phyloP scores from a whole-genome alignment of 1,284 basidiomycete genomes.

The Malassezia vespertilionis region DNA sequence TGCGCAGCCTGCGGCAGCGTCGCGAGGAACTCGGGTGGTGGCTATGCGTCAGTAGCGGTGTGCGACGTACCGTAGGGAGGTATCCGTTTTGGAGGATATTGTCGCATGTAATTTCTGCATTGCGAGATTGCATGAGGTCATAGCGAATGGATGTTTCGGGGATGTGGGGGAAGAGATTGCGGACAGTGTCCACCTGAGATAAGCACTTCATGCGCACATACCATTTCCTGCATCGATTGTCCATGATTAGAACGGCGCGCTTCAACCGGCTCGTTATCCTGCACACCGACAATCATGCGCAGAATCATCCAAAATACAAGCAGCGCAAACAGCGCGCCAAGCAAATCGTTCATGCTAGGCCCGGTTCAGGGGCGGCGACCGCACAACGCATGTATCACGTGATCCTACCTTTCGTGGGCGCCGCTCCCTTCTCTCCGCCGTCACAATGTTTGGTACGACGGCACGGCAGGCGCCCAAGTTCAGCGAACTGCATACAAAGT shows the following conservation, averaged over 20 bases:
- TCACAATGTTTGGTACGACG: conserved; percentile 16
- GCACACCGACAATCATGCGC: conserved; percentile 25
- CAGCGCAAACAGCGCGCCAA: conserved; percentile 37
- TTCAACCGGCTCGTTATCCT: too few species aligned
- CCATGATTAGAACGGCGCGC: neutral
- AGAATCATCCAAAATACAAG: conserved; percentile 35
- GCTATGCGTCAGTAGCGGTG: neutral
- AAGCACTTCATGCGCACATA: neutral
- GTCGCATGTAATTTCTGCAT: conserved; percentile 36
- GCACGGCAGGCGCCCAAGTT: conserved; percentile 49
- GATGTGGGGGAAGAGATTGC: conserved; percentile 38
- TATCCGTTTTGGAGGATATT: conserved; percentile 35
- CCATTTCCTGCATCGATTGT: conserved; percentile 24
- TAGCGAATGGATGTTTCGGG: conserved; percentile 35
- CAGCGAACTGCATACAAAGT: conserved; percentile 65
- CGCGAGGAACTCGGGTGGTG: neutral
- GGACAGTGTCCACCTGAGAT: conserved; percentile 26
- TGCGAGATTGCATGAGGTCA: conserved; percentile 30
- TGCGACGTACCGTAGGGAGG: conserved; percentile 20
- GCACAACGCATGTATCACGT: conserved; percentile 4
- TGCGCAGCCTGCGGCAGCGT: neutral
- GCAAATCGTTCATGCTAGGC: conserved; percentile 42
- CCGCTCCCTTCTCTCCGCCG: neutral
- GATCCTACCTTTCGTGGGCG: conserved; percentile 4
- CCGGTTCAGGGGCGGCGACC: too few species aligned